Percentiles rank a stretch among this genome's conserved stretches.
phyloP scores from a whole-genome alignment of 176 grass and related monocot genomes.

The Aegilops bicornis region DNA sequence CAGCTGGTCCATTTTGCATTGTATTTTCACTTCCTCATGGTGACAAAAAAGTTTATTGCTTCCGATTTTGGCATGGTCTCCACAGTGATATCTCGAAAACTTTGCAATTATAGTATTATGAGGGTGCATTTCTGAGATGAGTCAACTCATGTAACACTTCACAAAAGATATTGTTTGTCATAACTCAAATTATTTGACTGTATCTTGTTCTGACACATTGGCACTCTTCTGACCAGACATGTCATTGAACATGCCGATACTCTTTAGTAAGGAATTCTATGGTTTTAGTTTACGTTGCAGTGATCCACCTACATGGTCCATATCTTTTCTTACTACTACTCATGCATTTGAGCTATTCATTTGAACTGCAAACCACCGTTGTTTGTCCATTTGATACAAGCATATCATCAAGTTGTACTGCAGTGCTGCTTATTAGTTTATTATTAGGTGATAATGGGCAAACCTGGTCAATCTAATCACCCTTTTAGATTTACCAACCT shows the following conservation, averaged over 20 bases:
- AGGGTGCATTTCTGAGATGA: neutral
- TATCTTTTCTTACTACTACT: neutral
- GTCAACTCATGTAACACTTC: neutral
- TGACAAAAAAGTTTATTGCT: neutral
- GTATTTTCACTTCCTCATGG: neutral
- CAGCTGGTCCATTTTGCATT: neutral
- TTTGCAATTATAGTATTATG: neutral
- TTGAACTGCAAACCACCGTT: neutral
- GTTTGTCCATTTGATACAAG: neutral
- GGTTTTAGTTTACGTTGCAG: neutral
- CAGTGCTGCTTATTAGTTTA: neutral
- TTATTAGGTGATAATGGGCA: neutral
- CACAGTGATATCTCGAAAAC: neutral
- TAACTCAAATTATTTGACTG: neutral
- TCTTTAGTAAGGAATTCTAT: neutral
- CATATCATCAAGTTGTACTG: neutral
- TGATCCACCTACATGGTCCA: neutral
- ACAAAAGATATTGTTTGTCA: neutral
- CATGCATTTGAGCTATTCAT: neutral
- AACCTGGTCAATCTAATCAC: neutral
- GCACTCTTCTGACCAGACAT: neutral
- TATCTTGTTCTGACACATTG: neutral
- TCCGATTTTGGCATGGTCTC: neutral
- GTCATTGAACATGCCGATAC: neutral
- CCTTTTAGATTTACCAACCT: neutral